A percentile compares a stretch with the other conserved stretches of the same genome.
Evolutionary conservation across 176 grass and related monocot genomes (phyloP).

Genomic region (Musa acuminata): DNA sequence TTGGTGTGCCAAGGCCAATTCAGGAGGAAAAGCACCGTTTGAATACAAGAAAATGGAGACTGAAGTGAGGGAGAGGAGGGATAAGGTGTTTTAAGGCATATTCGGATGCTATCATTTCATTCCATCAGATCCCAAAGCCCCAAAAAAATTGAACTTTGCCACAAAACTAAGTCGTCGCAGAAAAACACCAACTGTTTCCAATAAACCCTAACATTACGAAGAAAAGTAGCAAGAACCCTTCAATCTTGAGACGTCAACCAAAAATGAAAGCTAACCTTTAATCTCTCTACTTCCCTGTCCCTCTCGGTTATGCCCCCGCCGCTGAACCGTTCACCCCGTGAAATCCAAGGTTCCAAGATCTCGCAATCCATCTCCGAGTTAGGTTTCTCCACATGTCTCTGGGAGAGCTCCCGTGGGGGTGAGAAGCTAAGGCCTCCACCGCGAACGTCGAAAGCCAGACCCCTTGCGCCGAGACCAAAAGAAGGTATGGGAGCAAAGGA

Average conservation of each 20-base stretch:
- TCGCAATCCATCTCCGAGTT: neutral
- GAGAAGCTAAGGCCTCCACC: slow-evolving; percentile 25
- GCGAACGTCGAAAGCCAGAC: neutral
- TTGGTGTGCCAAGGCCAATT: too few species aligned
- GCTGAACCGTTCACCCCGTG: neutral
- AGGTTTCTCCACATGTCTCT: slow-evolving; percentile 15
- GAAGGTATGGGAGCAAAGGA: neutral
- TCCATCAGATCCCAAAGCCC: neutral
- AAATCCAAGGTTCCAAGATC: slow-evolving; percentile 4
- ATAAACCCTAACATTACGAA: neutral
- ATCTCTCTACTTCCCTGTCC: slow-evolving; percentile 45
- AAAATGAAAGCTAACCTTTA: slow-evolving; percentile 43
- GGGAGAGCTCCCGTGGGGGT: slow-evolving; percentile 31
- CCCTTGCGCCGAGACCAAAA: neutral
- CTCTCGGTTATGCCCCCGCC: slow-evolving; percentile 16
- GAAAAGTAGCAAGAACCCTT: neutral
- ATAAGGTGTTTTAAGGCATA: neutral
- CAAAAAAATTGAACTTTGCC: too few species aligned
- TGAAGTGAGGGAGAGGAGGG: neutral
- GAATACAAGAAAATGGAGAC: neutral
- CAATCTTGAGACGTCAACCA: slow-evolving; percentile 3
- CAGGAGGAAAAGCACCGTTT: neutral
- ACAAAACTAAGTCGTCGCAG: too few species aligned
- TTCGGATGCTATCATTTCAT: neutral
- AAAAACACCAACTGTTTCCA: too few species aligned